Conservation (phyloP, 768 basidiomycete genomes). For the Hericium rajendrae region DNA sequence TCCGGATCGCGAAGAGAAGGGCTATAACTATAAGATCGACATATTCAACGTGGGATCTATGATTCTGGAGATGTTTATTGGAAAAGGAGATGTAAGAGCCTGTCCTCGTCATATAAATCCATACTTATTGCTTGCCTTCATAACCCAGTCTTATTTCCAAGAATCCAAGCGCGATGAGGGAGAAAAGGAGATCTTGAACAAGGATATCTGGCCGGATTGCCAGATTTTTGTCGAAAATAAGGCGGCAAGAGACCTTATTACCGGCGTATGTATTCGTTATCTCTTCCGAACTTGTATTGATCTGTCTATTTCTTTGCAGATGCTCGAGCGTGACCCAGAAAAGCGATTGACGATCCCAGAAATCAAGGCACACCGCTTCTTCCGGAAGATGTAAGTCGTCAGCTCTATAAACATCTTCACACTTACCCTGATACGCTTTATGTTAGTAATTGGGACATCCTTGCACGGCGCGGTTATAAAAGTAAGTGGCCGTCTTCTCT, state of each 20-base stretch:
- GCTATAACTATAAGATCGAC: constrained; percentile 35
- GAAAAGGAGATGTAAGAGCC: not conserved
- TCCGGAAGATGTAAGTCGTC: not conserved
- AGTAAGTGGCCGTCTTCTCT: not conserved
- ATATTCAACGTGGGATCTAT: constrained; percentile 41
- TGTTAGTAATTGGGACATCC: not conserved
- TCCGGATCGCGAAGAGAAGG: constrained; percentile 24
- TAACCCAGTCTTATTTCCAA: not conserved
- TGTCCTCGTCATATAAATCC: not conserved
- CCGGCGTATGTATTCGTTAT: not conserved
- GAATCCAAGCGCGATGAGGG: not conserved
- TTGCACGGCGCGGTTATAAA: not conserved
- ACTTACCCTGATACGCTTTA: not conserved
- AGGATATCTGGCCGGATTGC: not conserved
- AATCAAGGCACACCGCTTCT: not conserved
- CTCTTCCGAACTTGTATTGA: not conserved
- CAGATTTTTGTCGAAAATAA: not conserved
- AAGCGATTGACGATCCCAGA: not conserved
- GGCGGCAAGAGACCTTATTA: not conserved
- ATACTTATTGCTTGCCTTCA: not conserved
- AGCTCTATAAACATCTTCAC: not conserved
- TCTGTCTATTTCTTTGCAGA: not conserved
- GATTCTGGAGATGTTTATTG: constrained; percentile 31
- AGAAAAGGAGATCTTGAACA: not conserved
- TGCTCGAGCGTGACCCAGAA: not conserved